Base-by-base conservation (phyloP, 208 protist genomes). In the Angomonas ambiguus region DNA sequence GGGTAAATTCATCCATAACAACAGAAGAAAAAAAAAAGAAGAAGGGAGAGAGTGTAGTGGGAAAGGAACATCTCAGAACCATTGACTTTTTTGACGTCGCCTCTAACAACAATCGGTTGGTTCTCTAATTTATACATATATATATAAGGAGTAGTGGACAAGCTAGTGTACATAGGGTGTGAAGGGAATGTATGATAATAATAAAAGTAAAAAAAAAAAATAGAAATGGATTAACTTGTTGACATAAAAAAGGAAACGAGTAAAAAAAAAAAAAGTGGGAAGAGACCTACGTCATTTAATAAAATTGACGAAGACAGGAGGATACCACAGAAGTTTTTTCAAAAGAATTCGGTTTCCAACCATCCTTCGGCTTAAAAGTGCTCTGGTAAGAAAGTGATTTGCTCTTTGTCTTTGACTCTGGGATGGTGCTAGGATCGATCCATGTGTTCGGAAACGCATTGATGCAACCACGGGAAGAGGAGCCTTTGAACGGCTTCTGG, bases 281-380 rank as follows among this genome's bases (percentile, higher is more conserved):
- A 56, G 55, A 24, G 33, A 24, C 64, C 25, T 48, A 59, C 24
- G 65, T 55, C 5, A 20, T 18, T 71, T 67, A 94, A 59, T 95
- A 91, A 62, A 95, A 95, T 48, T 77, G 72, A 5, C 82, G 83
- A 42, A 95, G 78, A 60, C 82, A 91, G 0, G 89, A 95, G 13
- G 83, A 85, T 3, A 93, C 64, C 1, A 95, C 65, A n/a, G 84
- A 85, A 28, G 73, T 82, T 53, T 91, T 88, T 31, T 63, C 76
- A 62, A 87, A 88, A 18, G 86, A 85, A 55, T 92, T 92, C 0
- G 89, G 86, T 70, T 79, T 93, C 87, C 89, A 95, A 51, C 82
- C 82, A 22, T 35, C 74, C 1, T 67, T 64, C 62, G 34, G 62
- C 57, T 70, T 78, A 62, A 61, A 69, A 30, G 58, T 68, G 56